A percentile compares a stretch with the other conserved stretches of the same genome.
These are phyloP conservation scores for Pelargonium citronellum DNA, from an alignment of 441 rosid species.

Conservation along the genomic window DNA sequence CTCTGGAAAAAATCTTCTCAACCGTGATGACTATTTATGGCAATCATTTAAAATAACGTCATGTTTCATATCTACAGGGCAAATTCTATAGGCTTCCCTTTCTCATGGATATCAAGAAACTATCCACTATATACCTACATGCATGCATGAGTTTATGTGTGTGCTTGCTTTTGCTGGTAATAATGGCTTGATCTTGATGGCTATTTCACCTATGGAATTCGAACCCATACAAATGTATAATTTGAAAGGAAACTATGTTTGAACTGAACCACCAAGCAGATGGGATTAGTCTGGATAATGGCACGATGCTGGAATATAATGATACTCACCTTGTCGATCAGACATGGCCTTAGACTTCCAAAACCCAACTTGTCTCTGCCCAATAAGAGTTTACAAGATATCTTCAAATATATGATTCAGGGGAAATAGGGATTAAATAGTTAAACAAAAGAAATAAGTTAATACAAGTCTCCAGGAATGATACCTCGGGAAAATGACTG, in stretches of 20 bases:
- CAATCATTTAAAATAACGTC: not conserved
- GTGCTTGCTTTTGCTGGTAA: not conserved
- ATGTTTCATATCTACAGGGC: not conserved
- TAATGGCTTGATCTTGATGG: conserved; percentile 1
- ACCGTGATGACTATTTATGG: conserved; percentile 11
- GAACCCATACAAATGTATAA: conserved; percentile 13
- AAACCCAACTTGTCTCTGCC: conserved; percentile 66
- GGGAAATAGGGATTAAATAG: conserved; percentile 5
- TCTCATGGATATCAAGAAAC: not conserved
- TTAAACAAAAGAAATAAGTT: conserved; percentile 9
- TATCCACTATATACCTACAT: not conserved
- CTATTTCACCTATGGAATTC: conserved; percentile 15
- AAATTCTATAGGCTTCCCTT: not conserved
- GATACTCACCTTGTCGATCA: conserved; percentile 53
- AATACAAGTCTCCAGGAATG: conserved; percentile 1
- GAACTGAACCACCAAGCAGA: not conserved
- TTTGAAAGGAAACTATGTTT: not conserved
- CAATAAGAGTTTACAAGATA: conserved; percentile 23
- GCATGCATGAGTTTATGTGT: not conserved
- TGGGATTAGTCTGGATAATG: not conserved
- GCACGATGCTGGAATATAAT: not conserved
- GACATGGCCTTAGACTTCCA: conserved; percentile 45
- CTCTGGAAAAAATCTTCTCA: not conserved
- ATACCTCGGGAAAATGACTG: conserved; percentile 50
- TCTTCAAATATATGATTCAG: conserved; percentile 14